Percentiles rank a stretch among this genome's conserved stretches.
These are phyloP conservation scores for Pisolithus sp. DNA, from an alignment of 768 basidiomycete genomes.

Conservation along the genomic window DNA sequence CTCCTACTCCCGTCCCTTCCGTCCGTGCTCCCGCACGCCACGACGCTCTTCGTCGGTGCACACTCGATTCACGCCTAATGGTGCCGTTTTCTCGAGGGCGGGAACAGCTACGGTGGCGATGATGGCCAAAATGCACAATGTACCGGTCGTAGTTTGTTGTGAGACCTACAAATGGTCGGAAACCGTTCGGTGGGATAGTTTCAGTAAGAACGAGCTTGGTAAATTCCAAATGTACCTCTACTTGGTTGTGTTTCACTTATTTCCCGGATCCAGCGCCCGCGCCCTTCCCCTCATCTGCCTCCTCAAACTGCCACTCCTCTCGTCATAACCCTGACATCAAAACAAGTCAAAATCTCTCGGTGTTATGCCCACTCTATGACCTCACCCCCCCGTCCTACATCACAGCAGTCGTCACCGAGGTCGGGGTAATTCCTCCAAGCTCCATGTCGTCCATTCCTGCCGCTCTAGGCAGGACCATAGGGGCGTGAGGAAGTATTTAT, in stretches of 20 bases:
- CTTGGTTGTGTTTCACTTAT: background rate
- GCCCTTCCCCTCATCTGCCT: slow-evolving; percentile 14
- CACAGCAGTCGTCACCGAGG: slow-evolving; percentile 95
- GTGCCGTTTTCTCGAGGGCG: slow-evolving; percentile 87
- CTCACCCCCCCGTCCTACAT: slow-evolving; percentile 88
- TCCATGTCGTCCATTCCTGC: slow-evolving; percentile 81
- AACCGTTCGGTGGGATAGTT: slow-evolving; percentile 84
- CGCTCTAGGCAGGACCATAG: slow-evolving; percentile 39
- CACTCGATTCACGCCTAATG: slow-evolving; percentile 94
- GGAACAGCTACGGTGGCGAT: slow-evolving; percentile 96
- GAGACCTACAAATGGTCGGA: slow-evolving; percentile 99
- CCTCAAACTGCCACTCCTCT: background rate
- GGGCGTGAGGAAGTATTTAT: slow-evolving; percentile 16
- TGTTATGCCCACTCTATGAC: slow-evolving; percentile 88
- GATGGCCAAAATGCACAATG: slow-evolving; percentile 84
- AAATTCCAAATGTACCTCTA: slow-evolving; percentile 12
- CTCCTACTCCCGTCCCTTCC: slow-evolving; percentile 82
- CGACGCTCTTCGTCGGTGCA: slow-evolving; percentile 84
- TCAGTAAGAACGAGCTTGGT: slow-evolving; percentile 96
- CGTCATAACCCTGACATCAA: slow-evolving; percentile 21
- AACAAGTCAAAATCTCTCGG: slow-evolving; percentile 52
- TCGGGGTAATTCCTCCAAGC: slow-evolving; percentile 89
- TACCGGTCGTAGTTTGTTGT: slow-evolving; percentile 94
- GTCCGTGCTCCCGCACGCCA: slow-evolving; percentile 72
- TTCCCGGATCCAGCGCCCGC: slow-evolving; percentile 20